phyloP scores from a whole-genome alignment of 441 rosid genomes.

The Gossypium schwendimanii region DNA sequence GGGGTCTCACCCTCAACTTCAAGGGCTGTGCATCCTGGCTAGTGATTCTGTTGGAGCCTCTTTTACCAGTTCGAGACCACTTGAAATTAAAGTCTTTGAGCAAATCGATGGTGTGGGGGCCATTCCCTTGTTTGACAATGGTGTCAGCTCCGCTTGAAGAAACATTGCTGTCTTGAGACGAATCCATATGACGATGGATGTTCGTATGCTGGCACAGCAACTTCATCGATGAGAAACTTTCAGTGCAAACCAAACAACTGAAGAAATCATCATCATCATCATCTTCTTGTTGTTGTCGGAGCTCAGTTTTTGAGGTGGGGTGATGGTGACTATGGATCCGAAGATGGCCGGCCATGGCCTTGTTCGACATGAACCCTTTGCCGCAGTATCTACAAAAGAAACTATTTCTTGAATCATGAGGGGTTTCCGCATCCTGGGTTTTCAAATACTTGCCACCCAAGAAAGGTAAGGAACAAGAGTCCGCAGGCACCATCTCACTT shows the following conservation, averaged over 20 bases:
- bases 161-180: background rate
- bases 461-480: background rate
- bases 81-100: background rate
- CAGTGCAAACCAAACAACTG: background rate
- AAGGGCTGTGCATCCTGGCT: background rate
- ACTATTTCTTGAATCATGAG: background rate
- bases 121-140: background rate
- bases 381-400: background rate
- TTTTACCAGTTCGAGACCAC: background rate
- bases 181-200: background rate
- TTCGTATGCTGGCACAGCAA: background rate
- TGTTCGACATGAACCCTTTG: background rate
- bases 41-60: background rate
- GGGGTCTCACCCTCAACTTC: too few species aligned
- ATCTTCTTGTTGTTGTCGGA: background rate
- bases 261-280: background rate
- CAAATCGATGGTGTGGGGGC: background rate
- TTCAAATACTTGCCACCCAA: background rate
- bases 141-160: background rate
- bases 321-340: background rate
- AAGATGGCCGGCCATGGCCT: background rate
- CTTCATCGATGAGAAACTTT: background rate
- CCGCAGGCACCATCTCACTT: background rate
- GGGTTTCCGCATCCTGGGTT: background rate
- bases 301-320: background rate